Evolutionary conservation across 176 grass and related monocot species (phyloP), one percentile per base, ranked within the genome.

Genomic region (Musa itinerans): DNA sequence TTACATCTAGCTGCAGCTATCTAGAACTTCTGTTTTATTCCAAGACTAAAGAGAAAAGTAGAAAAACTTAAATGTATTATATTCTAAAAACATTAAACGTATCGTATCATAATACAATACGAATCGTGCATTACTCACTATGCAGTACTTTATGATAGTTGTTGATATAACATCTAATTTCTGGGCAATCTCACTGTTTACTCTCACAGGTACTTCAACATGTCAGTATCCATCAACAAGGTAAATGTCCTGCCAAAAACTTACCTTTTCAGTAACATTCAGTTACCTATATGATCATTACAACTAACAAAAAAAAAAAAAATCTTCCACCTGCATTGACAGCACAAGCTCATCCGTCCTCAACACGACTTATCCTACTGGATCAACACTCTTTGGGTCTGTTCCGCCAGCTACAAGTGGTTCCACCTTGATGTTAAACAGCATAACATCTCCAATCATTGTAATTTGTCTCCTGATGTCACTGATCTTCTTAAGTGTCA

Each of bases 171-270:
- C 34, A 43, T 43, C 34, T 6, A 6, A 43, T 43, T 43, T 43
- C 34, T 43, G 34, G 34, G 34, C 34, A 43, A 43, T 34, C 53
- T 8, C 17, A 20, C 2, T 76, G 27, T 74, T 54, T 53, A 17
- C 54, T 11, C 22, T 43, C 53, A 59, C 80, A 93, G 90, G 88
- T 48, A 81, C 81, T 71, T 87, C 87, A 68, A 83, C 29, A 83
- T 99, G 95, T 66, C 86, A 78, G 70, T 92, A 54, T 64, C 65
- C 64, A 11, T 78, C 86, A 34, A 89, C 88, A 8, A 89, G 88
- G 95, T 99, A 91, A 63, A 51, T 9, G 19, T 54, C 52, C 11
- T 50, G 29, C 14, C 19, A 65, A 65, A 25, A 24, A 24, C 63
- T 7, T 63, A 23, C 19, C 10, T 20, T 25, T 65, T 65, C 63